A percentile compares a stretch with the other conserved stretches of the same genome.
phyloP scores from a whole-genome alignment of 352 stramenopile species.

The Globisporangium irregulare region DNA sequence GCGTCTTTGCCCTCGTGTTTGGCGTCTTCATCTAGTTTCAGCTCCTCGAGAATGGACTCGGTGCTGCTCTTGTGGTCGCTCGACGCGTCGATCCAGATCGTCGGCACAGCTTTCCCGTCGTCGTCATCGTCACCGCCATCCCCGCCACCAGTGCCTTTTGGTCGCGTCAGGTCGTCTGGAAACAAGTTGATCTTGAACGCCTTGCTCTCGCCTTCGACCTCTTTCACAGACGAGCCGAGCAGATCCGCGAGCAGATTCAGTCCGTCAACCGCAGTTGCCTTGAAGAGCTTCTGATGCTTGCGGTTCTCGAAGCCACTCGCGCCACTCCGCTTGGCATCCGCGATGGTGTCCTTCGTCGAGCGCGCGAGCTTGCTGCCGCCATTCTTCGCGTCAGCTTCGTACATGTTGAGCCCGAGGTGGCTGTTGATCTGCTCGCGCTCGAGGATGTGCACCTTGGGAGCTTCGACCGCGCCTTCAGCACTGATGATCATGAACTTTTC shows the following conservation, averaged over 20 bases:
- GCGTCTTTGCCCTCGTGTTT: slow-evolving; percentile 43
- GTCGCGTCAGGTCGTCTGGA: slow-evolving; percentile 38
- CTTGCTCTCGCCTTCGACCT: slow-evolving; percentile 48
- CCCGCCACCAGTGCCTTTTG: slow-evolving; percentile 34
- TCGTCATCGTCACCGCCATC: slow-evolving; percentile 49
- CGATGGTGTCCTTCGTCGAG: slow-evolving; percentile 55
- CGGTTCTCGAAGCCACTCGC: slow-evolving; percentile 28
- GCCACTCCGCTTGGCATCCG: slow-evolving; percentile 51
- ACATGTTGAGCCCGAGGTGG: slow-evolving; percentile 82
- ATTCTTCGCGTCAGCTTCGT: slow-evolving; percentile 69
- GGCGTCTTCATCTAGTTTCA: slow-evolving; percentile 55
- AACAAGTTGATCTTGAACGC: slow-evolving; percentile 80
- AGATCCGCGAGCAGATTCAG: slow-evolving; percentile 86
- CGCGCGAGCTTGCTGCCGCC: slow-evolving; percentile 20
- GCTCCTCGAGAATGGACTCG: slow-evolving; percentile 48
- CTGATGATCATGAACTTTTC: slow-evolving; percentile 62
- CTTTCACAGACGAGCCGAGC: slow-evolving; percentile 56
- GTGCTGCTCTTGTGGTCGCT: slow-evolving; percentile 65
- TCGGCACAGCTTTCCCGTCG: slow-evolving; percentile 60
- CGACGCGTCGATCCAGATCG: slow-evolving; percentile 78
- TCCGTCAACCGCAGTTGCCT: slow-evolving; percentile 73
- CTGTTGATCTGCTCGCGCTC: slow-evolving; percentile 55
- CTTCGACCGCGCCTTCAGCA: slow-evolving; percentile 45
- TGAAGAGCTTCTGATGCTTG: slow-evolving; percentile 64
- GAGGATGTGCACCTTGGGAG: slow-evolving; percentile 49